These are phyloP conservation scores for Spencermartinsiella europaea DNA, from an alignment of 805 yeast genomes.

Conservation along the genomic window DNA sequence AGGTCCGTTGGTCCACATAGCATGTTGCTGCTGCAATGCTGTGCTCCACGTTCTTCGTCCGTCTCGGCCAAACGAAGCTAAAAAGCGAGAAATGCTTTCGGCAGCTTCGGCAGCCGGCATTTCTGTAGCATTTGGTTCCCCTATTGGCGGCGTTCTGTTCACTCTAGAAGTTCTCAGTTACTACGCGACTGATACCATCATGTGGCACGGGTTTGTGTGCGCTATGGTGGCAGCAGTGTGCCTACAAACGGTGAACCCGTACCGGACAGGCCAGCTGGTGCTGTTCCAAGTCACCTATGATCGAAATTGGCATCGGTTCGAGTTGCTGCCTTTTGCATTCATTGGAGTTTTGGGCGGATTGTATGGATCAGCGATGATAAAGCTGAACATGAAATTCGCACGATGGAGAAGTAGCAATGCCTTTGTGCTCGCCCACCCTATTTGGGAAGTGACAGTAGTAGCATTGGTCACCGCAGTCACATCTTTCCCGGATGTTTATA, in stretches of 20 bases:
- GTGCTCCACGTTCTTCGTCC: conserved; percentile 33
- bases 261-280: conserved; percentile 46
- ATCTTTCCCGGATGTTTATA: conserved; percentile 50
- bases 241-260: conserved; percentile 47
- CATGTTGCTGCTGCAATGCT: conserved; percentile 52
- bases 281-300: conserved; percentile 64
- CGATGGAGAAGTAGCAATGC: conserved; percentile 17
- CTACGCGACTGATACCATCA: conserved; percentile 55
- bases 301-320: conserved; percentile 67
- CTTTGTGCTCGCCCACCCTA: conserved; percentile 21
- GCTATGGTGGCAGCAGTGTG: conserved; percentile 69
- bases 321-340: conserved; percentile 63
- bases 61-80: conserved; percentile 46
- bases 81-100: conserved; percentile 54
- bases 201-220: conserved; percentile 83
- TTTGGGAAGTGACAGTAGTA: conserved; percentile 46
- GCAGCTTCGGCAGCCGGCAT: conserved; percentile 84
- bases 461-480: conserved; percentile 49
- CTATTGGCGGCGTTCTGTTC: conserved; percentile 82
- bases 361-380: conserved; percentile 52
- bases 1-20: conserved; percentile 79
- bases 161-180: conserved; percentile 64
- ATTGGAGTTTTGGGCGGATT: conserved; percentile 69
- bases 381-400: conserved; percentile 43
- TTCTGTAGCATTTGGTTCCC: conserved; percentile 79